Percentiles rank a stretch among this genome's conserved stretches.
Evolutionary conservation across 2,329 filamentous ascomycete species (phyloP).

Genomic region (Chaetomium sp.): DNA sequence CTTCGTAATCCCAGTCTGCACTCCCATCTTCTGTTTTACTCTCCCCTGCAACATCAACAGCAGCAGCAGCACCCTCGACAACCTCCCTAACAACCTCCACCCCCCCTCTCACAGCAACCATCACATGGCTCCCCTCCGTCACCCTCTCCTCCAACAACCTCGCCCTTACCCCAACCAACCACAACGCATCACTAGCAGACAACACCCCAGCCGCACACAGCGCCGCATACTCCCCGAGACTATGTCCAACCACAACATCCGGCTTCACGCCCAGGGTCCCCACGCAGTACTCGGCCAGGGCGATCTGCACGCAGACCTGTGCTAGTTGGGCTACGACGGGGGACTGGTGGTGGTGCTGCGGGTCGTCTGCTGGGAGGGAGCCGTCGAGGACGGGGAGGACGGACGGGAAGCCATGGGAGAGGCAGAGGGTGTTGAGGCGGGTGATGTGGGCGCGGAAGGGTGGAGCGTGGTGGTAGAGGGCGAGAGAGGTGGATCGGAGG

Average conservation of each 20-base stretch:
- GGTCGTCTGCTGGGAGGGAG: constrained; percentile 25
- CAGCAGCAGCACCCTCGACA: background rate
- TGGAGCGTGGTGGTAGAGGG: constrained; percentile 40
- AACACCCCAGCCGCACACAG: constrained; percentile 64
- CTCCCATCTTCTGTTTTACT: no score
- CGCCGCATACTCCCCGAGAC: constrained; percentile 68
- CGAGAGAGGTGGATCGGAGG: constrained; percentile 43
- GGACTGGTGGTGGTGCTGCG: constrained; percentile 39
- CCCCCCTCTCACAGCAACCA: constrained; percentile 36
- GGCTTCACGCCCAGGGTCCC: constrained; percentile 47
- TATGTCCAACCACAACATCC: constrained; percentile 54
- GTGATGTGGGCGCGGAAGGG: constrained; percentile 47
- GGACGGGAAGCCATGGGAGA: constrained; percentile 47
- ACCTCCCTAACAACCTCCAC: background rate
- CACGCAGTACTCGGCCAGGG: constrained; percentile 47
- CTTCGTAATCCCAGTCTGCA: constrained; percentile 26
- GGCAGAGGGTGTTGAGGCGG: constrained; percentile 49
- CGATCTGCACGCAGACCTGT: constrained; percentile 49
- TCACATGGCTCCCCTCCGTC: constrained; percentile 57
- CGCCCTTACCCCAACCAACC: constrained; percentile 63
- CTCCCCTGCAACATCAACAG: no score
- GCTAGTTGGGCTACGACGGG: constrained; percentile 49
- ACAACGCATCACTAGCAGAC: constrained; percentile 66
- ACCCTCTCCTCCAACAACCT: constrained; percentile 58
- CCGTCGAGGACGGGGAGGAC: constrained; percentile 48